Base-by-base conservation (phyloP, 2,329 filamentous ascomycete species). In the Tolypocladium tropicale region DNA sequence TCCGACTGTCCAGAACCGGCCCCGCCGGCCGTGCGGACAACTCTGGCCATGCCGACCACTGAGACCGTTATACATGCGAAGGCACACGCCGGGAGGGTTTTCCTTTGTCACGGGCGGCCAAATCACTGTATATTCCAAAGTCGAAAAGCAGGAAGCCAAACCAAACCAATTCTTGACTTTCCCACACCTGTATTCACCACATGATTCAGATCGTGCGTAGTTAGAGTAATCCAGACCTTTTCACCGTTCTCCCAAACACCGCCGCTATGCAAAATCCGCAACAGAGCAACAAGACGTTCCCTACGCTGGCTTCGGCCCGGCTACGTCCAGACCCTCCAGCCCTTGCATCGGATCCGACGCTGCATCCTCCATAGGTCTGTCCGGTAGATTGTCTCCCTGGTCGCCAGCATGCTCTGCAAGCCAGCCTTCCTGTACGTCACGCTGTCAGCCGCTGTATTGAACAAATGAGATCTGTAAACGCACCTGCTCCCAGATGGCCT, bases 401-500 rank as follows among this genome's bases (percentile, higher is more conserved):
- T 94, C 89, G 60, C 83, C 89, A 50, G 90, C 90, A 76, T 96
- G 83, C 68, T 95, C 88, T 48, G 91, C 89, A 66, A 97, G 75
- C 84, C 94, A 99, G 43, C 89, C 89, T 76, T 99, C 95, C 93
- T 97, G 63, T 56, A 30, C 41, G 55, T 61, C 6, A 11, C 48
- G 39, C 28, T 33, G 39, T 30, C 28, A 39, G 21, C 33, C 3
- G 4, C 25, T 33, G 18, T 6, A 11, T 48, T n/a, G 36, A 30
- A 55, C n/a, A 57, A 48, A 55, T 28, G 23, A 59, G 53, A 3
- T 14, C 2, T 34, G n/a, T 33, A 54, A 28, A 72, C 81, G 53
- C 73, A 96, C 94, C 85, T 97, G 93, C 71, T 96, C 90, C 95
- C 94, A 99, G 52, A 99, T 79, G 33, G 94, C 95, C 49, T 88